Evolutionary conservation across 139 green algal species (phyloP).

Genomic region (Closterium sp.): DNA sequence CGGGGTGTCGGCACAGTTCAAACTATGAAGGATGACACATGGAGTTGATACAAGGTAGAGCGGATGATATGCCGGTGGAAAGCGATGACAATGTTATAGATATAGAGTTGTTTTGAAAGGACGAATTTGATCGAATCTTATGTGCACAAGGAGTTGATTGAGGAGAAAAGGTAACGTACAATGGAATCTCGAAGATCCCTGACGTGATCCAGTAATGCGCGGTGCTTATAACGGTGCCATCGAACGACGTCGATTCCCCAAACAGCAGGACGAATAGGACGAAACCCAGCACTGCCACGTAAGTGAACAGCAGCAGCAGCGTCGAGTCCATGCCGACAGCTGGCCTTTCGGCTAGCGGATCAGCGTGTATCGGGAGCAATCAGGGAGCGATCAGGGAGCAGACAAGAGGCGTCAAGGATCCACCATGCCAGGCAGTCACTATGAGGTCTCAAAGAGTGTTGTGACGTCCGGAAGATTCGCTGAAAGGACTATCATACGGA

Average conservation of each 20-base stretch:
- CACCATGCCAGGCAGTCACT: no score
- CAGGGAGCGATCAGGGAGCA: no score
- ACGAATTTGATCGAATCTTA: neutral
- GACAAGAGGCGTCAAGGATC: neutral
- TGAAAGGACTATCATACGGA: neutral
- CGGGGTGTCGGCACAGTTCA: neutral
- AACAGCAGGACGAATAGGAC: conserved; percentile 13
- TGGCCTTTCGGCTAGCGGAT: no score
- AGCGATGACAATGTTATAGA: neutral
- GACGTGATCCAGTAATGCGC: conserved; percentile 16
- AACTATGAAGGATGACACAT: neutral
- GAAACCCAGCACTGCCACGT: conserved; percentile 6
- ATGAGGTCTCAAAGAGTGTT: no score
- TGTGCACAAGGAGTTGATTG: neutral
- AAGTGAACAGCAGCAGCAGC: neutral
- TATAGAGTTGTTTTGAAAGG: neutral
- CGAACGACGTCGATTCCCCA: conserved; percentile 14
- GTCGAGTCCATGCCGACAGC: no score
- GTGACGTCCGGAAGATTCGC: no score
- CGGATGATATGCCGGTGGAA: neutral
- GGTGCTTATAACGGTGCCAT: conserved; percentile 23
- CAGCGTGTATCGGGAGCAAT: no score
- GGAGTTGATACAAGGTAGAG: neutral
- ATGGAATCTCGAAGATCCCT: neutral
- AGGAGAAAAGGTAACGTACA: neutral